These are phyloP conservation scores for Dissophora ornata DNA, from an alignment of 192 early-diverging fungal genomes.

Conservation along the genomic window DNA sequence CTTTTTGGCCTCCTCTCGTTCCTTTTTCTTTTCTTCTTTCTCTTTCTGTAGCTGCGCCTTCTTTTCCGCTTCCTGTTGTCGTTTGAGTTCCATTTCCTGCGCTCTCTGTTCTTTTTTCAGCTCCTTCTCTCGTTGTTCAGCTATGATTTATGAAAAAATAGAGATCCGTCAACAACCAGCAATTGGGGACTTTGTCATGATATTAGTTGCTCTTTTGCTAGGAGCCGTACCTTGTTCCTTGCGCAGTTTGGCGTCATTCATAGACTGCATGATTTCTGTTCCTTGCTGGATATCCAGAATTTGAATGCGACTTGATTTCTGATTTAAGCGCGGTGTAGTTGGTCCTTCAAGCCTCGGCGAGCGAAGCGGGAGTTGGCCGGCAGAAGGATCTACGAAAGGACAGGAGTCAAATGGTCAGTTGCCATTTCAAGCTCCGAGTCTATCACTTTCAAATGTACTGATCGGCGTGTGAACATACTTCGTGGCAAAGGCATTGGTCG, in stretches of 20 bases:
- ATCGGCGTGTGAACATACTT: too few species aligned
- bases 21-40: constrained; percentile 48
- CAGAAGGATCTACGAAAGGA: constrained; percentile 18
- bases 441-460: neutral
- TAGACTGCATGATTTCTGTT: constrained; percentile 50
- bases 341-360: constrained; percentile 40
- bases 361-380: constrained; percentile 31
- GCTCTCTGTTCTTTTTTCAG: constrained; percentile 42
- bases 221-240: constrained; percentile 36
- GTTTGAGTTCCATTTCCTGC: constrained; percentile 27
- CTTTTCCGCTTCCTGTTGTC: constrained; percentile 48
- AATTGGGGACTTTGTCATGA: too few species aligned
- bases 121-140: constrained; percentile 47
- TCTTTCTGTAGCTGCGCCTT: constrained; percentile 38
- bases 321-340: constrained; percentile 35
- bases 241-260: constrained; percentile 37
- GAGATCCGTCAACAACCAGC: neutral
- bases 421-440: too few species aligned
- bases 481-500: constrained; percentile 41
- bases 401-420: too few species aligned
- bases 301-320: constrained; percentile 41
- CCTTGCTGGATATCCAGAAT: constrained; percentile 54
- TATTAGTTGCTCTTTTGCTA: too few species aligned
- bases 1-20: constrained; percentile 41
- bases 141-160: constrained; percentile 4